These are phyloP conservation scores for Tuber aestivum DNA, from an alignment of 495 filamentous ascomycete genomes.

Conservation along the genomic window DNA sequence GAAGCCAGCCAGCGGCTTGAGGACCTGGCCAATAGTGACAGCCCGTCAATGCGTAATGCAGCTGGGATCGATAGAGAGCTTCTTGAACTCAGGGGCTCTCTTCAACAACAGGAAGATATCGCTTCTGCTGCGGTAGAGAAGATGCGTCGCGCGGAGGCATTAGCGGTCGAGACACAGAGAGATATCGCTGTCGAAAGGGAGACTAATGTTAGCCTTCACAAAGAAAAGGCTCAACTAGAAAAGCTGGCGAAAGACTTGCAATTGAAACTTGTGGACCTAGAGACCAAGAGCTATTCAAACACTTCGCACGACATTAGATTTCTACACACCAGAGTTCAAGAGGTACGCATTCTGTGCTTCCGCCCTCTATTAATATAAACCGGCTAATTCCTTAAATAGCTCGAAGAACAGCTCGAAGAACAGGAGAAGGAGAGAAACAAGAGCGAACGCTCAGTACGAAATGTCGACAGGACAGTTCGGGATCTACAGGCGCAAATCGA, in stretches of 20 bases:
- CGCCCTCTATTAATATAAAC: constrained; percentile 24
- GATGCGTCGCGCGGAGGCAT: constrained; percentile 92
- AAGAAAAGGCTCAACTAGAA: constrained; percentile 85
- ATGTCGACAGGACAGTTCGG: constrained; percentile 88
- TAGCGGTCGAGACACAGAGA: constrained; percentile 84
- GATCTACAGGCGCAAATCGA: constrained; percentile 91
- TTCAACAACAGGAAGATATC: constrained; percentile 92
- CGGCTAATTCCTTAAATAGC: constrained; percentile 49
- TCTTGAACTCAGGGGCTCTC: constrained; percentile 77
- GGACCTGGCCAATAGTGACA: constrained; percentile 78
- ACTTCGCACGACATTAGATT: constrained; percentile 94
- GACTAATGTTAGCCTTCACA: constrained; percentile 72
- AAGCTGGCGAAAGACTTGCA: constrained; percentile 89
- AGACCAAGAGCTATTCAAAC: constrained; percentile 93
- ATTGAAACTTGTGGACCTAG: constrained; percentile 79
- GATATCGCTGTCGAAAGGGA: constrained; percentile 90
- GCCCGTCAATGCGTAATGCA: constrained; percentile 84
- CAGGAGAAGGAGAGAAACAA: constrained; percentile 70
- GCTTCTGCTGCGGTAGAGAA: constrained; percentile 89
- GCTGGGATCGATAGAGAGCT: constrained; percentile 84
- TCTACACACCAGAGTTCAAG: constrained; percentile 88
- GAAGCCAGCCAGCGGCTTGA: constrained; percentile 91
- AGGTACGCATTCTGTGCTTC: constrained; percentile 55
- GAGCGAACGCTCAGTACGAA: constrained; percentile 79
- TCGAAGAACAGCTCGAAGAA: constrained; percentile 84